Conservation (phyloP, 2,329 filamentous ascomycete genomes). For the Aspergillus udagawae region DNA sequence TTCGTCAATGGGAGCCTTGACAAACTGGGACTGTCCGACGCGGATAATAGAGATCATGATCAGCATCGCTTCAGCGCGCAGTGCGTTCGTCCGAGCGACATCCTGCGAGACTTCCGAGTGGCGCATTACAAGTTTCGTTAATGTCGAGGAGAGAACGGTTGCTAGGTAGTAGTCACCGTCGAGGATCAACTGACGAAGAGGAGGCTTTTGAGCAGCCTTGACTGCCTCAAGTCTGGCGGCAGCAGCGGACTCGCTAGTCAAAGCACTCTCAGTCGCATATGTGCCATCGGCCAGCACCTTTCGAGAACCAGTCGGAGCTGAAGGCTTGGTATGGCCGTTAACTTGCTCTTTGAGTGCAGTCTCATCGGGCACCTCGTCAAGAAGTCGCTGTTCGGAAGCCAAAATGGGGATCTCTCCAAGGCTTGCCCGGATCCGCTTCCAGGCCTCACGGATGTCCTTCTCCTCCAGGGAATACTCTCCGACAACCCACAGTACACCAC, state of each 20-base stretch:
- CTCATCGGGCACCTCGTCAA: constrained; percentile 75
- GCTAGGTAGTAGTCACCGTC: constrained; percentile 97
- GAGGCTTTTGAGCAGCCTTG: constrained; percentile 94
- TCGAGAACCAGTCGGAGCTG: constrained; percentile 76
- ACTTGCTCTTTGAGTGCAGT: constrained; percentile 64
- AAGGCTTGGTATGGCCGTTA: constrained; percentile 73
- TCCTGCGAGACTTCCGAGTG: constrained; percentile 91
- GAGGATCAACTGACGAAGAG: constrained; percentile 87
- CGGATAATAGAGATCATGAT: constrained; percentile 99
- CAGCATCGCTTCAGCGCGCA: constrained; percentile 95
- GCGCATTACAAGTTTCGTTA: constrained; percentile 97
- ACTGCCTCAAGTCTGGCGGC: constrained; percentile 92
- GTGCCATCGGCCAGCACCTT: constrained; percentile 95
- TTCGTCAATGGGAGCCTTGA: constrained; percentile 94
- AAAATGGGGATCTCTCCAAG: constrained; percentile 96
- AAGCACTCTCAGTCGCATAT: constrained; percentile 92
- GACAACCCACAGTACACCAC: constrained; percentile 94
- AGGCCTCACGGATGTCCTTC: constrained; percentile 90
- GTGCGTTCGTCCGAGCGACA: constrained; percentile 80
- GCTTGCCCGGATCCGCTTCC: constrained; percentile 91
- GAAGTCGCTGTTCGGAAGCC: constrained; percentile 83
- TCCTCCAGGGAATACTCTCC: constrained; percentile 95
- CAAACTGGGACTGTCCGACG: constrained; percentile 97
- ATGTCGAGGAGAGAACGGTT: constrained; percentile 88
- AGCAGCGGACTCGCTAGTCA: constrained; percentile 86